These are phyloP conservation scores for Dendrocalamus sinicus DNA, from an alignment of 176 grass and related monocot species.

Conservation along the genomic window DNA sequence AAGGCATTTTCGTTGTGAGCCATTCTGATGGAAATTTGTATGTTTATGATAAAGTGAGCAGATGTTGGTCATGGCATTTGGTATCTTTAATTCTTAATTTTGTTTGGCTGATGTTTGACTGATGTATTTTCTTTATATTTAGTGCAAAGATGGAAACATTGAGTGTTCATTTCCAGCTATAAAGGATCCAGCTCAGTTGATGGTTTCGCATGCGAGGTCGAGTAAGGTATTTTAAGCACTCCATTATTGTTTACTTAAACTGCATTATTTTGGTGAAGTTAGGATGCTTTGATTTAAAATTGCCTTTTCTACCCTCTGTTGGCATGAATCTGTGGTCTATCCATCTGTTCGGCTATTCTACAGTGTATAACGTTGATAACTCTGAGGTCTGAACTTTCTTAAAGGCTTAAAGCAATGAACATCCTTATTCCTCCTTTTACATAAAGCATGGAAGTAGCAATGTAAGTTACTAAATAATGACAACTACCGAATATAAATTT, in stretches of 20 bases:
- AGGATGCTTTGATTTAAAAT: slow-evolving; percentile 18
- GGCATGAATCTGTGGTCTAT: slow-evolving; percentile 15
- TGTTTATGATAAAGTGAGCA: slow-evolving; percentile 94
- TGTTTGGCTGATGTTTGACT: slow-evolving; percentile 37
- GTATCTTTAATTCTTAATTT: slow-evolving; percentile 12
- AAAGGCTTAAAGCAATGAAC: slow-evolving; percentile 12
- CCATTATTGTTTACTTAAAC: slow-evolving; percentile 18
- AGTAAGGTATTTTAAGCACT: slow-evolving; percentile 74
- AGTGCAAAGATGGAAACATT: slow-evolving; percentile 86
- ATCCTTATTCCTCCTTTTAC: neutral
- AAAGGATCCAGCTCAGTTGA: slow-evolving; percentile 74
- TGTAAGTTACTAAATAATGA: neutral
- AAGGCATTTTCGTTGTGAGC: slow-evolving; percentile 82
- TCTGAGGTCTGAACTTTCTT: neutral
- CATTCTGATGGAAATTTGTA: slow-evolving; percentile 96
- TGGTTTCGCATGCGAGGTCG: slow-evolving; percentile 86
- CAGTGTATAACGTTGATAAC: slow-evolving; percentile 3
- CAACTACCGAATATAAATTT: neutral
- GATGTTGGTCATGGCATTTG: slow-evolving; percentile 25
- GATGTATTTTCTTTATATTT: slow-evolving; percentile 33
- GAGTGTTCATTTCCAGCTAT: slow-evolving; percentile 81
- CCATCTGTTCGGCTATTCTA: neutral
- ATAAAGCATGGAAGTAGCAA: neutral
- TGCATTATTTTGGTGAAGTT: slow-evolving; percentile 28
- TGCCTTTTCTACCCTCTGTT: neutral